Evolutionary conservation across 176 grass and related monocot species (phyloP), one percentile per base, ranked within the genome.

Genomic region (Rhynchospora breviuscula): DNA sequence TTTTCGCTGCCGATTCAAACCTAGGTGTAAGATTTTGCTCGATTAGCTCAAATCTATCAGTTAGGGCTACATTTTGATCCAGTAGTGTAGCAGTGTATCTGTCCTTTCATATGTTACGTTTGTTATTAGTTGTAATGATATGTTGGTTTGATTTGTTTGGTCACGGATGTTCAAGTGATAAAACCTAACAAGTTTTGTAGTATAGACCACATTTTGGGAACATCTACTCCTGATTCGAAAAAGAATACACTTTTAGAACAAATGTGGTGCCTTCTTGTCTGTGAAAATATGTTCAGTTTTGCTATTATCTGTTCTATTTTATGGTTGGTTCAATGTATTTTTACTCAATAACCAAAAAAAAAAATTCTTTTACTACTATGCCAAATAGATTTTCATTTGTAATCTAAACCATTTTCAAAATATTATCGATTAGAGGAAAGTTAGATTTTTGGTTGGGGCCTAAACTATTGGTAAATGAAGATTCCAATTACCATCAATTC

Each of bases 121-220:
- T 75, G 19, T 59, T 58, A 10, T 80, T 80, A 61, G 26, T 81
- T 65, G n/a, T 65, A 23, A 46, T 47, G 58, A 51, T 82, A 10
- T 67, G 35, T 67, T 52, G 31, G 43, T 82, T 53, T 5, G 18
- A 82, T 66, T 82, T 82, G 47, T 23, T 33, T 67, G 22, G 62
- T 48, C 33, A 43, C 49, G 35, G 33, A 18, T 63, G 63, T 48
- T 18, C 17, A 17, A 82, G 15, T 79, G 26, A 66, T 29, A 10
- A 17, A 48, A 61, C 77, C 73, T 78, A 79, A 65, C 59, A 63
- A 82, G 66, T 81, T 81, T 82, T 82, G 44, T 62, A 82, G 80
- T 63, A 82, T 82, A 66, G 21, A 31, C 18, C 14, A 59, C 58
- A 79, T 79, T 79, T 78, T 78, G 35, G 79, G 6, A 47, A 64